phyloP scores from a whole-genome alignment of 2,329 filamentous ascomycete species.

The Beauveria australis region DNA sequence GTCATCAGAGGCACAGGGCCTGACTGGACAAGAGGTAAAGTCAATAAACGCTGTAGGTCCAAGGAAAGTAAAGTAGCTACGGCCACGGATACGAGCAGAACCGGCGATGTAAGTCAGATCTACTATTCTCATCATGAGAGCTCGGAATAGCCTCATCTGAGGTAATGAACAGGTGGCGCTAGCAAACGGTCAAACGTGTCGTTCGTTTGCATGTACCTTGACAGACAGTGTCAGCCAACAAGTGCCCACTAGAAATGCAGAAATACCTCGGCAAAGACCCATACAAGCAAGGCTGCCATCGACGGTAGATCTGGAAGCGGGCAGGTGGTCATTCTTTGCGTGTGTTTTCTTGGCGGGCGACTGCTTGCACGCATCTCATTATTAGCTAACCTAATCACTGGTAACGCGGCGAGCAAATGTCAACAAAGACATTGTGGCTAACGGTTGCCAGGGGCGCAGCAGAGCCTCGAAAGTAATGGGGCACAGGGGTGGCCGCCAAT shows the following conservation, averaged over 20 bases:
- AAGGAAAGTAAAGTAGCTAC: neutral
- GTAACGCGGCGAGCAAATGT: neutral
- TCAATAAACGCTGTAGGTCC: neutral
- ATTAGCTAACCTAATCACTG: neutral
- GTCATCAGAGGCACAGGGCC: neutral
- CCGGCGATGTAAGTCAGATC: neutral
- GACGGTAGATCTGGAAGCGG: neutral
- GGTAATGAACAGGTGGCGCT: neutral
- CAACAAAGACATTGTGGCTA: conserved; percentile 9
- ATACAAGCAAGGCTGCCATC: neutral
- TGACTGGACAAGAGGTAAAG: neutral
- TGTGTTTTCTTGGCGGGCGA: too few relatives aligned
- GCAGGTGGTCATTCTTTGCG: too few relatives aligned
- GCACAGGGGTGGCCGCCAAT: neutral
- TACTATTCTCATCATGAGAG: too few relatives aligned
- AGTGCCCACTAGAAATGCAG: neutral
- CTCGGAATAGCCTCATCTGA: neutral
- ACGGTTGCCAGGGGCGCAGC: conserved; percentile 8
- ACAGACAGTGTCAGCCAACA: neutral
- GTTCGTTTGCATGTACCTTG: neutral
- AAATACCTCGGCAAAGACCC: neutral
- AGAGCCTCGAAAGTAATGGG: neutral
- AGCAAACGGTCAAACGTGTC: neutral
- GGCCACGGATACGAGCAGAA: neutral
- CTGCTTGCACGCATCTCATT: too few relatives aligned